phyloP scores from a whole-genome alignment of 2,329 filamentous ascomycete genomes.

The Microdochium nivale region DNA sequence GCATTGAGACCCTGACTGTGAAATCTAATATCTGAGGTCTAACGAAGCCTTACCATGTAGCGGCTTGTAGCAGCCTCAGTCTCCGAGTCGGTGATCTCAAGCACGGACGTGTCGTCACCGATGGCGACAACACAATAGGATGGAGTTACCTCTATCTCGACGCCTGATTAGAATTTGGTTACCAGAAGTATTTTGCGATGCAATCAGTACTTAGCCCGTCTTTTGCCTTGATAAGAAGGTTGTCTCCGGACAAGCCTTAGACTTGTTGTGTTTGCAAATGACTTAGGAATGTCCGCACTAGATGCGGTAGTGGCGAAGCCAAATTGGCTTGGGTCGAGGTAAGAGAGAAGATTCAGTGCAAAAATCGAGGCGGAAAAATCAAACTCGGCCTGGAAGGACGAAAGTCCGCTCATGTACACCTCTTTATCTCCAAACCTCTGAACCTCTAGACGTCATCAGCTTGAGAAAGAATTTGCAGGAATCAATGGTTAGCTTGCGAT shows the following conservation, averaged over 20 bases:
- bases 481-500: no score
- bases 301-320: background rate
- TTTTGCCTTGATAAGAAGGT: background rate
- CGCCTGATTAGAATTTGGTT: background rate
- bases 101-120: background rate
- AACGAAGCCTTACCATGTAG: background rate
- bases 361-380: no score
- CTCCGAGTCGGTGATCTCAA: background rate
- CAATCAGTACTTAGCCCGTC: background rate
- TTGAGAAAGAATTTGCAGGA: no score
- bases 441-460: no score
- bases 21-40: background rate
- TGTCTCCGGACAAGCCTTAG: background rate
- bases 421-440: no score
- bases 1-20: background rate
- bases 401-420: no score
- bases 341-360: no score
- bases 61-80: background rate
- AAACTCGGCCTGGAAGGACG: no score
- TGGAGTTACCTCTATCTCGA: background rate
- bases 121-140: background rate
- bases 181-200: background rate
- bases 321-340: background rate
- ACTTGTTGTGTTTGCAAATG: background rate
- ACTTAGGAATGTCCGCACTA: background rate